Base-by-base conservation (phyloP, 768 basidiomycete genomes). In the Kwoniella botswanensis region DNA sequence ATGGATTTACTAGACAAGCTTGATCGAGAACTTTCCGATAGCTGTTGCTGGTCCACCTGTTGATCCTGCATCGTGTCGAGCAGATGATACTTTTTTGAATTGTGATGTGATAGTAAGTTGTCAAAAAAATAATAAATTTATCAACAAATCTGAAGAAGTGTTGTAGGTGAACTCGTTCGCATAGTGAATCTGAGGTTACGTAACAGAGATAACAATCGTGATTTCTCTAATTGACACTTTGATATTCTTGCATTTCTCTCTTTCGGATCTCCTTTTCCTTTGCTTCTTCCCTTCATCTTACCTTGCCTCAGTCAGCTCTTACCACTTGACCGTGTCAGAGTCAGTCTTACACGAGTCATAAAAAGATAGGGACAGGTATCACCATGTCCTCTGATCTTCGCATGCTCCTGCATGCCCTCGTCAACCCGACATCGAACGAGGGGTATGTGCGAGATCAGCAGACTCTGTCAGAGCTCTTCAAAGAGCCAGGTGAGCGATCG, bases 381-480 rank as follows among this genome's bases (percentile, higher is more conserved):
- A 21, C 22, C 54, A 61, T 61, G 59, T 61, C 59, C 21, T 13
- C 63, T 21, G 71, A 78, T 35, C 56, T 80, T 46, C 67, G 75
- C 50, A 52, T 50, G 41, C 63, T 80, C 3, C 24, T 80, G 22
- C 74, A 75, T 63, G 67, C 79, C 2, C 57, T 80, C 4, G 67
- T 74, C 43, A 75, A 80, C 43, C 79, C 79, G 1, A 42, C 66
- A 3, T 73, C 73, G 4, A 73, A 78, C 55, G 68, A 75, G 44
- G 60, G 59, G 18, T 80, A 78, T 72, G 44, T 68, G 5, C 65
- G 62, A 22, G 79, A 80, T 65, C 79, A 80, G 62, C 70, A 73
- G 57, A 72, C 66, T 29, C 67, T 80, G 43, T 70, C 75, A 26
- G 61, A 78, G 50, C 67, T 76, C 15, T 80, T 76, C 75, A 80